Conservation (phyloP, 2,329 filamentous ascomycete species). For the Cylindrodendrum hubeiense region DNA sequence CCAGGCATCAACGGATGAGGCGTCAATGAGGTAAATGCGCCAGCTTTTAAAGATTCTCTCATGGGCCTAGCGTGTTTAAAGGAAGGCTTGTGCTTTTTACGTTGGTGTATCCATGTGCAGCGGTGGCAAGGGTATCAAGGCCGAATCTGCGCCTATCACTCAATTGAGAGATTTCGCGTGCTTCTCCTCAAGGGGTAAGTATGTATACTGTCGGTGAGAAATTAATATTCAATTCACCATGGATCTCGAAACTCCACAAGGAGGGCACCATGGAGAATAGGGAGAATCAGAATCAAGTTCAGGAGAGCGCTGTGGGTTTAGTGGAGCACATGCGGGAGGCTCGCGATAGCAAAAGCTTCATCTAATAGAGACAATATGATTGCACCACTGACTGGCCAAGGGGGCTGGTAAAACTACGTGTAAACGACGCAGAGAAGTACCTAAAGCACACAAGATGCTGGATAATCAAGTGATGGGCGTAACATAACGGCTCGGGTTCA, state of each 20-base stretch:
- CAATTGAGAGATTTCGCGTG: too few relatives aligned
- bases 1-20: neutral
- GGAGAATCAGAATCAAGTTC: neutral
- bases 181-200: too few relatives aligned
- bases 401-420: neutral
- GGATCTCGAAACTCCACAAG: neutral
- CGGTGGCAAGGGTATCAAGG: too few relatives aligned
- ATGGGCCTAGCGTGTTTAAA: too few relatives aligned
- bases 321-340: neutral
- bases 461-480: neutral
- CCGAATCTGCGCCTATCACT: too few relatives aligned
- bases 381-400: neutral
- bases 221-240: neutral
- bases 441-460: neutral
- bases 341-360: neutral
- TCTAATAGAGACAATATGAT: neutral
- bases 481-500: neutral
- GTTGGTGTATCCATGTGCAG: too few relatives aligned
- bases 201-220: neutral
- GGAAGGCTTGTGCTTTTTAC: too few relatives aligned
- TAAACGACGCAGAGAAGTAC: neutral
- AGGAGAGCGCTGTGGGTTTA: neutral
- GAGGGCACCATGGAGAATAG: neutral
- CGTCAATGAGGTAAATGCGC: too few relatives aligned
- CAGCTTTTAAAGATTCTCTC: neutral